Base-by-base conservation (phyloP, 176 grass and related monocot species). In the Juncus effusus region DNA sequence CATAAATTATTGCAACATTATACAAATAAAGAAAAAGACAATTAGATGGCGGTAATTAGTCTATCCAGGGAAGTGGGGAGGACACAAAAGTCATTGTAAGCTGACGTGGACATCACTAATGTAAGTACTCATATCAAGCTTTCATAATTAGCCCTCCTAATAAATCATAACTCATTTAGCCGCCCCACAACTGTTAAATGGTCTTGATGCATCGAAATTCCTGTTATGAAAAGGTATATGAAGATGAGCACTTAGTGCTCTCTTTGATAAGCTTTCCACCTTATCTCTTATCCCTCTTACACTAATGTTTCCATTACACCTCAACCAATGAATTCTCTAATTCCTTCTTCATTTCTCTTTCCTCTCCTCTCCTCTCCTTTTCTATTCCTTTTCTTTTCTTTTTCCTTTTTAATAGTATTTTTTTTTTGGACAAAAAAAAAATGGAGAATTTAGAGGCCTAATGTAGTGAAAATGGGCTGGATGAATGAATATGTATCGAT, bases 191-290 rank as follows among this genome's bases (percentile, higher is more conserved):
- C 44, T 47, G 9, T 47, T 47, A 47, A 5, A 47, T 47, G 9
- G 44, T 47, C 44, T 47, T 47, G 1, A 47, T 47, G 44, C 9
- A 47, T 5, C 4, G 44, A 47, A 47, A 47, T 47, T 9, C 44
- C 44, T 47, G 44, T 47, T 47, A 1, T 16, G 53, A 36, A 56
- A 70, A 70, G 67, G 50, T 47, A 0, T 56, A 58, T 56, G 19
- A 55, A 70, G 51, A 56, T 56, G 40, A 57, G 38, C 28, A 38
- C 41, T 7, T 70, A 58, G 67, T 70, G 67, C 67, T 70, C 67
- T 70, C 53, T 54, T 56, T 70, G 51, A 70, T 70, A 70, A 70
- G 66, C 51, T 70, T 70, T 56, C 51, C 66, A 70, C 51, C 66
- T 70, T 70, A 70, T 70, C 66, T 38, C 53, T 67, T 50, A 38